Percentiles rank a stretch among this genome's conserved stretches.
These are phyloP conservation scores for Fusarium sp. DNA, from an alignment of 2,329 filamentous ascomycete species.

Conservation along the genomic window DNA sequence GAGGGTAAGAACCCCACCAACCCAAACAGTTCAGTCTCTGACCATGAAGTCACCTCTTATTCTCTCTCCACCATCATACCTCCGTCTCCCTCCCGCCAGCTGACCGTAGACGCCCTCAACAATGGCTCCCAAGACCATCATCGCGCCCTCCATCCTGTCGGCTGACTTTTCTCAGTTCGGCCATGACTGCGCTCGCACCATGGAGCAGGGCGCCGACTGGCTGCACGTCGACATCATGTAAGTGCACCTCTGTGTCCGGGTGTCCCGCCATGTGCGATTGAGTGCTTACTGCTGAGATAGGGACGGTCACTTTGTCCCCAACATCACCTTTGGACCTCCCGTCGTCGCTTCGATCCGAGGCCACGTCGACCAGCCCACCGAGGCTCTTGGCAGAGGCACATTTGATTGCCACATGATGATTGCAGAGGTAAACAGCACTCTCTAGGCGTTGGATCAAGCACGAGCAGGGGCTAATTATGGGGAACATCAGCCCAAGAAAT, in stretches of 20 bases:
- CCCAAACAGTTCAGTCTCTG: slow-evolving; percentile 13
- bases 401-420: slow-evolving; percentile 99
- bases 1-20: slow-evolving; percentile 29
- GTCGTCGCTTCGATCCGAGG: slow-evolving; percentile 93
- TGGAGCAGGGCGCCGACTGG: slow-evolving; percentile 88
- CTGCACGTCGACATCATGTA: slow-evolving; percentile 92
- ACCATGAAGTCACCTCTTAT: slow-evolving; percentile 13
- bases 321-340: slow-evolving; percentile 95
- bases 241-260: slow-evolving; percentile 27
- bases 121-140: slow-evolving; percentile 92
- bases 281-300: slow-evolving; percentile 53
- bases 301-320: slow-evolving; percentile 99
- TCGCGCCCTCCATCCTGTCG: slow-evolving; percentile 96
- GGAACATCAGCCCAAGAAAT: slow-evolving; percentile 81
- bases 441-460: background rate
- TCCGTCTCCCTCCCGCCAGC: slow-evolving; percentile 8
- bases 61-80: slow-evolving; percentile 35
- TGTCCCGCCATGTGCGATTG: background rate
- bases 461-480: slow-evolving; percentile 19
- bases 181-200: slow-evolving; percentile 84
- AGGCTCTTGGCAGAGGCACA: slow-evolving; percentile 79
- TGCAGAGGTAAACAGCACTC: slow-evolving; percentile 71
- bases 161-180: slow-evolving; percentile 93
- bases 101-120: slow-evolving; percentile 34
- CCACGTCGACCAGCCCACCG: slow-evolving; percentile 78